phyloP scores from a whole-genome alignment of 768 basidiomycete species.

The Agaricus sinodeliciosus region DNA sequence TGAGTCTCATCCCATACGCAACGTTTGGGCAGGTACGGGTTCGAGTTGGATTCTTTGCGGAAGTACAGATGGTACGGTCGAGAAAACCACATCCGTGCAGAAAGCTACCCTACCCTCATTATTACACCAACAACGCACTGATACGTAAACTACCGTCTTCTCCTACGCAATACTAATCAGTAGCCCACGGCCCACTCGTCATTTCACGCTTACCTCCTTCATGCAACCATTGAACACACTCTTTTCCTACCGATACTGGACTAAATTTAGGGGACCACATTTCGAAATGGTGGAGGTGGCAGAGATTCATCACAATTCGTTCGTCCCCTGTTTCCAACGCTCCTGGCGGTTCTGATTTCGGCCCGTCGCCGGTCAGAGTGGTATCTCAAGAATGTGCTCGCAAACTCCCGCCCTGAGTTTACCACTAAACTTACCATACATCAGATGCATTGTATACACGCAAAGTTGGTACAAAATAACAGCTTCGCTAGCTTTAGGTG shows the following conservation, averaged over 20 bases:
- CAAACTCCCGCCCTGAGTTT: no score
- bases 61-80: background rate
- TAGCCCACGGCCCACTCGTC: no score
- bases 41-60: constrained; percentile 39
- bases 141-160: background rate
- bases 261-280: constrained; percentile 5
- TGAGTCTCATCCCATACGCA: constrained; percentile 12
- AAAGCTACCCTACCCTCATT: background rate
- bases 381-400: no score
- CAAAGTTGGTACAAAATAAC: no score
- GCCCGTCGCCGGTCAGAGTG: no score
- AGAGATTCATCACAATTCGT: background rate
- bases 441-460: no score
- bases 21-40: constrained; percentile 38
- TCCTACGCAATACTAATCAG: no score
- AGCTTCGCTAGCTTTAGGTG: no score
- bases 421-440: no score
- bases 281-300: constrained; percentile 2
- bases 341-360: background rate
- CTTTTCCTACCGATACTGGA: constrained; percentile 5
- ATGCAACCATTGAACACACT: constrained; percentile 2
- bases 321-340: background rate
- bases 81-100: background rate
- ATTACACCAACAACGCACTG: background rate
- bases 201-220: background rate